These are phyloP conservation scores for Debaryomyces sp. DNA, from an alignment of 1,139 yeast genomes.

Conservation along the genomic window DNA sequence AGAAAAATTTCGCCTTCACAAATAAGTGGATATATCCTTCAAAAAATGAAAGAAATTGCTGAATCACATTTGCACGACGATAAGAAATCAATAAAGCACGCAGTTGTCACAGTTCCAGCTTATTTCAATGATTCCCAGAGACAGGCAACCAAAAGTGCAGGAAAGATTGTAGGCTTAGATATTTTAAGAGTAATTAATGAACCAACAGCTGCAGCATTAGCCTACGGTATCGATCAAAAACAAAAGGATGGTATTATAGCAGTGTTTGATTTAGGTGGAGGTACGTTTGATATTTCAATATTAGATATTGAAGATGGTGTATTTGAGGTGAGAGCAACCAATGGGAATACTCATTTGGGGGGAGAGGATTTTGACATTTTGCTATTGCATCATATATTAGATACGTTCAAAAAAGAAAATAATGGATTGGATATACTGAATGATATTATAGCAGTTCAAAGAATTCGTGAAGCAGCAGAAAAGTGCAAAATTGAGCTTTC, in stretches of 20 bases:
- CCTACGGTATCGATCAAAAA: slow-evolving; percentile 65
- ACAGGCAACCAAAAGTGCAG: slow-evolving; percentile 76
- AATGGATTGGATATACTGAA: slow-evolving; percentile 48
- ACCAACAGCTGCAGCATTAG: slow-evolving; percentile 83
- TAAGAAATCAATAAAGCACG: slow-evolving; percentile 69
- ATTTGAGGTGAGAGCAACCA: slow-evolving; percentile 80
- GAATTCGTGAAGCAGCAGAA: slow-evolving; percentile 75
- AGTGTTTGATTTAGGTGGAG: slow-evolving; percentile 83
- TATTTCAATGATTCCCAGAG: slow-evolving; percentile 79
- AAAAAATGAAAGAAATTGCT: slow-evolving; percentile 97
- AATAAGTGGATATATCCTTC: slow-evolving; percentile 94
- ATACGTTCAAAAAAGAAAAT: slow-evolving; percentile 44
- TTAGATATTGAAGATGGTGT: slow-evolving; percentile 81
- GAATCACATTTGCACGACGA: slow-evolving; percentile 81
- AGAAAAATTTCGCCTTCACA: slow-evolving; percentile 91
- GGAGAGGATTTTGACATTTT: slow-evolving; percentile 81
- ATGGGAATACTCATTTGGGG: slow-evolving; percentile 82
- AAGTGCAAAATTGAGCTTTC: slow-evolving; percentile 70
- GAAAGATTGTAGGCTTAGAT: slow-evolving; percentile 65
- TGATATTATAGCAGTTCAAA: slow-evolving; percentile 58
- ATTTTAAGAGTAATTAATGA: slow-evolving; percentile 74
- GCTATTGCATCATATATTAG: slow-evolving; percentile 55
- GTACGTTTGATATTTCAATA: slow-evolving; percentile 80
- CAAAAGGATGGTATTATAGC: slow-evolving; percentile 66
- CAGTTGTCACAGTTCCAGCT: slow-evolving; percentile 84